Evolutionary conservation across 2,329 filamentous ascomycete genomes (phyloP).

Genomic region (Tympanopsis confertula): DNA sequence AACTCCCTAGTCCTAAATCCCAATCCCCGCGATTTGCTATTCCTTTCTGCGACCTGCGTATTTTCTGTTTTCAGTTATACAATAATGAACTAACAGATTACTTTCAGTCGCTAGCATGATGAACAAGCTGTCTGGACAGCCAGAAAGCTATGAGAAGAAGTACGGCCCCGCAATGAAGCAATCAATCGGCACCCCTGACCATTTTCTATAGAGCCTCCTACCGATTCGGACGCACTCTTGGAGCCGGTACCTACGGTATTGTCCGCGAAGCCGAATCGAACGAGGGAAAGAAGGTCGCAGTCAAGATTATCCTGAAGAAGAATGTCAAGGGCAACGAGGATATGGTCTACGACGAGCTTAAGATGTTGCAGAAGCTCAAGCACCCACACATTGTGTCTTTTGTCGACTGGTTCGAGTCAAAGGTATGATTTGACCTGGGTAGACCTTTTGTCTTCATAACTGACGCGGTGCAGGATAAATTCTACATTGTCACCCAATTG

Average conservation of each 20-base stretch:
- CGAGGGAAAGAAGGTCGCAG: slow-evolving; percentile 66
- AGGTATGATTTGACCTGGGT: slow-evolving; percentile 40
- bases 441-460: not conserved
- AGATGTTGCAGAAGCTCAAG: slow-evolving; percentile 80
- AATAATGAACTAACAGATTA: too few relatives aligned
- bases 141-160: slow-evolving; percentile 98
- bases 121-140: slow-evolving; percentile 74
- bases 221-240: slow-evolving; percentile 82
- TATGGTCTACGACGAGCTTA: slow-evolving; percentile 96
- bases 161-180: slow-evolving; percentile 25
- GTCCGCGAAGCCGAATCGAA: slow-evolving; percentile 86
- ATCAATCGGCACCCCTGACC: not conserved
- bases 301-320: slow-evolving; percentile 99
- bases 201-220: slow-evolving; percentile 59
- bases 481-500: slow-evolving; percentile 96
- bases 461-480: slow-evolving; percentile 70
- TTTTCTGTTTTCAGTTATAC: too few relatives aligned
- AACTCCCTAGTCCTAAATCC: too few relatives aligned
- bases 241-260: slow-evolving; percentile 95
- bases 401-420: slow-evolving; percentile 97
- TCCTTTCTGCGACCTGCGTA: too few relatives aligned
- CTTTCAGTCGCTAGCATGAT: slow-evolving; percentile 48
- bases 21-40: too few relatives aligned
- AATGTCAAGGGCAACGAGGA: slow-evolving; percentile 96
- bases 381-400: slow-evolving; percentile 96